Evolutionary conservation across 306 rosid genomes (phyloP).

Genomic region (Albizia julibrissin): DNA sequence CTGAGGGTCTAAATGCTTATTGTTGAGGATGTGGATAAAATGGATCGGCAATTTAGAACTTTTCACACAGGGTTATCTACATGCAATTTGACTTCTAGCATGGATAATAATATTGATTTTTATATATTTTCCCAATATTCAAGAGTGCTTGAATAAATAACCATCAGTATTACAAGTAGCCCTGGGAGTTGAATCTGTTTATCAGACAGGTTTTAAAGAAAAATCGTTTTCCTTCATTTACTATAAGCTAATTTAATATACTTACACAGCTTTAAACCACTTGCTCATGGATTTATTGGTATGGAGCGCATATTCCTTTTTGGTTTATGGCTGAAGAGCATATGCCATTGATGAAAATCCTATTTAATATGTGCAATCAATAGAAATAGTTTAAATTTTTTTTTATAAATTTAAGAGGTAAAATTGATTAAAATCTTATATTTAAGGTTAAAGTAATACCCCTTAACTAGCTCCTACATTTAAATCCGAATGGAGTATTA

Average conservation of each 20-base stretch:
- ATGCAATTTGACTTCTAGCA: not conserved
- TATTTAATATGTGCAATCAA: no score
- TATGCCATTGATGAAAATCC: not conserved
- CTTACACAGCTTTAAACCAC: not conserved
- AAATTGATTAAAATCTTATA: no score
- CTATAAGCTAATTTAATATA: not conserved
- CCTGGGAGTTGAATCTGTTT: not conserved
- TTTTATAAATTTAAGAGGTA: no score
- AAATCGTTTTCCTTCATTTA: not conserved
- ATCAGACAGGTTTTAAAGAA: not conserved
- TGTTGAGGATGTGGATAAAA: slow-evolving; percentile 25
- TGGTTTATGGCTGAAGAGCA: not conserved
- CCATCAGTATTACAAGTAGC: not conserved
- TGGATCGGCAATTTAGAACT: not conserved
- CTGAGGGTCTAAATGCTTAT: not conserved
- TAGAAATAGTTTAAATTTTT: no score
- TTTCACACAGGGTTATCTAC: not conserved
- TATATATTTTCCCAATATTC: not conserved
- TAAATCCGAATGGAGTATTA: not conserved
- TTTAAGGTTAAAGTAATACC: no score
- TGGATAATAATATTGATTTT: not conserved
- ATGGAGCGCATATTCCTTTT: not conserved
- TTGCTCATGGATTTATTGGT: not conserved
- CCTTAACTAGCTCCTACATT: not conserved
- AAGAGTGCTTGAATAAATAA: not conserved